These are phyloP conservation scores for Rubus parviflorus DNA, from an alignment of 306 rosid species.

Conservation along the genomic window DNA sequence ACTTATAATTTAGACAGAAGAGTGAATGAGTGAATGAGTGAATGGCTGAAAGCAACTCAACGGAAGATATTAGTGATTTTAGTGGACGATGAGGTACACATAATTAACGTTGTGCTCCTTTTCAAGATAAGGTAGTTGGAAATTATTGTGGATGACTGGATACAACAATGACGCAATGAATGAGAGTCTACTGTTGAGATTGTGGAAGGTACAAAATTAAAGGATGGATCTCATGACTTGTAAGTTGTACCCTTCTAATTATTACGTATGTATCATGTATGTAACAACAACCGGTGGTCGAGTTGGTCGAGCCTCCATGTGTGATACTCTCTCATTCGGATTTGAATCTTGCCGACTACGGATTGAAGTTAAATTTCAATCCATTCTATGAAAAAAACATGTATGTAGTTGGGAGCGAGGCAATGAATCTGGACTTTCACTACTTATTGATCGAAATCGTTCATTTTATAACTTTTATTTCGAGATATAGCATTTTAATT, in stretches of 20 bases:
- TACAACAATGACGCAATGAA: not conserved
- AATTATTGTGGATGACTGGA: not conserved
- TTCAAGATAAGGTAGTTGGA: not conserved
- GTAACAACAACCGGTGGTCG: no score
- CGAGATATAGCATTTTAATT: no score
- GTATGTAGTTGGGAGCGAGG: no score
- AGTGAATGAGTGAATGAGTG: not conserved
- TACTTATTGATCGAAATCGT: no score
- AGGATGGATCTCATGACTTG: not conserved
- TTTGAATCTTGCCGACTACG: no score
- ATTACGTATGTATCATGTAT: no score
- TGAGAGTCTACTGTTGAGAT: not conserved
- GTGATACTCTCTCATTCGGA: no score
- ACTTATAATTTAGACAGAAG: not conserved
- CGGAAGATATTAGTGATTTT: not conserved
- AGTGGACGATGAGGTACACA: not conserved
- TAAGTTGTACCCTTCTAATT: no score
- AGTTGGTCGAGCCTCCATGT: not conserved
- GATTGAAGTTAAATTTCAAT: no score
- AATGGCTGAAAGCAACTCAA: not conserved
- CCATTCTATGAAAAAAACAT: no score
- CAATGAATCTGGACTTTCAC: no score
- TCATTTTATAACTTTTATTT: no score
- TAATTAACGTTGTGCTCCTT: not conserved
- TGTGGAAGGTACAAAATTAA: not conserved